Evolutionary conservation across 1,284 basidiomycete genomes (phyloP).

Genomic region (Ustilago esculenta): DNA sequence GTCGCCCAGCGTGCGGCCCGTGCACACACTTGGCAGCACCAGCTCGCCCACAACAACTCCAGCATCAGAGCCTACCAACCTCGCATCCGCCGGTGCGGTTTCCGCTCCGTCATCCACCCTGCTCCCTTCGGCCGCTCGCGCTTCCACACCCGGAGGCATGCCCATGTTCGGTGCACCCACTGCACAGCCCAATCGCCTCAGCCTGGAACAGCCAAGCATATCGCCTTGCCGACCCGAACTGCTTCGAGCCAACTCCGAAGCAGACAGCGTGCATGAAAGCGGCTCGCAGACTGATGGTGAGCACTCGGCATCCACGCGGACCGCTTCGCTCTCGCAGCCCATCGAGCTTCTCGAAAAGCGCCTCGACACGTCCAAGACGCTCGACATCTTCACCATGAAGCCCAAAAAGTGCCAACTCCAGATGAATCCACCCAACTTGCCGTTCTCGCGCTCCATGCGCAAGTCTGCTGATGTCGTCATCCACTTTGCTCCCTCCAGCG

Average conservation of each 20-base stretch:
- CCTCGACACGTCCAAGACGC: constrained; percentile 79
- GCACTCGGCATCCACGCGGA: constrained; percentile 19
- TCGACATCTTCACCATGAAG: constrained; percentile 96
- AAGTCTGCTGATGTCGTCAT: constrained; percentile 80
- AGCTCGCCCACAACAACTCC: constrained; percentile 7
- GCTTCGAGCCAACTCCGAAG: constrained; percentile 37
- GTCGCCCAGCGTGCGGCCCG: constrained; percentile 25
- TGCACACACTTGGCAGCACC: constrained; percentile 14
- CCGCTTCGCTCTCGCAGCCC: constrained; percentile 37
- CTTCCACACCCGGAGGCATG: constrained; percentile 23
- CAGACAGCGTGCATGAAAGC: constrained; percentile 30
- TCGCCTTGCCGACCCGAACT: constrained; percentile 28
- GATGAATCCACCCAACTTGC: constrained; percentile 81
- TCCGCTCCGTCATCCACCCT: constrained; percentile 1
- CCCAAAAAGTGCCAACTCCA: constrained; percentile 89
- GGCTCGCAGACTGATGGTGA: constrained; percentile 16
- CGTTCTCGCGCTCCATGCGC: constrained; percentile 82
- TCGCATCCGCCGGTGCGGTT: constrained; percentile 1
- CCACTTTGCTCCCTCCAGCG: constrained; percentile 78
- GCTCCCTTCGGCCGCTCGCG: constrained; percentile 14
- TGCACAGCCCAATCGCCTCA: constrained; percentile 24
- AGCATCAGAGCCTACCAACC: constrained; percentile 11
- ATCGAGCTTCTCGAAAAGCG: constrained; percentile 79
- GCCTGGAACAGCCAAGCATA: constrained; percentile 15
- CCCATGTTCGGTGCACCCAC: constrained; percentile 25